A percentile compares a stretch with the other conserved stretches of the same genome.
Conservation (phyloP, 2,329 filamentous ascomycete species). For the Pseudomassariella vexata region DNA sequence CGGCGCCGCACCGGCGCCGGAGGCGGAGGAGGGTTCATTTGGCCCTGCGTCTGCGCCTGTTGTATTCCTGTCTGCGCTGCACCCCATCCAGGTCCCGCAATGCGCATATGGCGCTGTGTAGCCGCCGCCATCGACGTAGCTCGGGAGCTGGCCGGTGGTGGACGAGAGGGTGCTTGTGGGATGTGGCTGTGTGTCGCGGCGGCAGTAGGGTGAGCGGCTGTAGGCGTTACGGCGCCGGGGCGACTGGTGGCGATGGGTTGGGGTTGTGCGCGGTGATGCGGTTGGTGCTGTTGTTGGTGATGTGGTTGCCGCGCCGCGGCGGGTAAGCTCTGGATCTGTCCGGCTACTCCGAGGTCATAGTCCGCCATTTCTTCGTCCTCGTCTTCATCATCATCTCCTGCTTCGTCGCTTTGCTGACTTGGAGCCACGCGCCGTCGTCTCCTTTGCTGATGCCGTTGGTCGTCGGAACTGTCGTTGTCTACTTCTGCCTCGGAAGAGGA, state of each 20-base stretch:
- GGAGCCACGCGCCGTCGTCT: slow-evolving; percentile 9
- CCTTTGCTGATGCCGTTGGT: slow-evolving; percentile 7
- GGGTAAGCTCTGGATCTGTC: slow-evolving; percentile 9
- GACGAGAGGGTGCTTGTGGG: slow-evolving; percentile 3
- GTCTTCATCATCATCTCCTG: slow-evolving; percentile 8
- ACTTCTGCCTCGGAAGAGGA: background rate
- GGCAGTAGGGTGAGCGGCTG: background rate
- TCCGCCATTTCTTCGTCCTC: slow-evolving; percentile 19
- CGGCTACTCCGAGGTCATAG: slow-evolving; percentile 19
- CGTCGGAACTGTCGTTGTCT: slow-evolving; percentile 4
- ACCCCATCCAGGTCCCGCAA: too few relatives aligned
- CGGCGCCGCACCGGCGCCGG: slow-evolving; percentile 10
- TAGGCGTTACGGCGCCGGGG: background rate
- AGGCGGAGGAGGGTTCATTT: slow-evolving; percentile 6
- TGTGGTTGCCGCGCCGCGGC: slow-evolving; percentile 4
- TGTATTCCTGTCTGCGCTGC: too few relatives aligned
- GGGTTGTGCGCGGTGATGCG: background rate
- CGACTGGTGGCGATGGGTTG: background rate
- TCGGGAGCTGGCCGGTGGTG: too few relatives aligned
- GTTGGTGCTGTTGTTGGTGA: slow-evolving; percentile 4
- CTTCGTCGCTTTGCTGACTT: slow-evolving; percentile 1
- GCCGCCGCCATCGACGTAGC: too few relatives aligned
- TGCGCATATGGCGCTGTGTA: too few relatives aligned
- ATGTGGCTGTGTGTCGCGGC: slow-evolving; percentile 3
- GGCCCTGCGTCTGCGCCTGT: too few relatives aligned